phyloP scores from a whole-genome alignment of 1,139 yeast genomes.

The Yarrowia galli region DNA sequence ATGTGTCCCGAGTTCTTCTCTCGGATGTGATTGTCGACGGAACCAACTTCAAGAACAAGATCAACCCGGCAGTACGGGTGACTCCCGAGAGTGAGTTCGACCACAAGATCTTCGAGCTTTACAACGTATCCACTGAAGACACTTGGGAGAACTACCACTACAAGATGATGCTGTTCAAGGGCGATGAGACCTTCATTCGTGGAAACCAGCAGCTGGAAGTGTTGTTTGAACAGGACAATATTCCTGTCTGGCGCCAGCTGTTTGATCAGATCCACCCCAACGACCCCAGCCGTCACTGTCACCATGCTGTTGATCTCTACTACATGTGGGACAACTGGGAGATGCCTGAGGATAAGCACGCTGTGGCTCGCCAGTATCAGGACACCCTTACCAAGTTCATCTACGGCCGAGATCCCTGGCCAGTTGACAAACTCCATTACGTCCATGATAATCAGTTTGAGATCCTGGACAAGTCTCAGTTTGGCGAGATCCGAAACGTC shows the following conservation, averaged over 20 bases:
- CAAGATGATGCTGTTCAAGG: conserved; percentile 29
- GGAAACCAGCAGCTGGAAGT: conserved; percentile 6
- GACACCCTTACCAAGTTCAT: conserved; percentile 4
- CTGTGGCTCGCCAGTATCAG: conserved; percentile 4
- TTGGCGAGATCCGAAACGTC: not conserved
- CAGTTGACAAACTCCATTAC: conserved; percentile 10
- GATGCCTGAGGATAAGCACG: conserved; percentile 9
- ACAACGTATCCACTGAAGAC: conserved; percentile 17
- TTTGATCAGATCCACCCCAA: conserved; percentile 26
- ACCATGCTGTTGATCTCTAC: conserved; percentile 24
- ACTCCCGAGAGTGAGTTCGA: conserved; percentile 23
- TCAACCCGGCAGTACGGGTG: conserved; percentile 3
- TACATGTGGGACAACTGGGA: conserved; percentile 35
- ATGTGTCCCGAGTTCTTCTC: not conserved
- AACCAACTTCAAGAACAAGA: conserved; percentile 29
- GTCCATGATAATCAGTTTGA: conserved; percentile 25
- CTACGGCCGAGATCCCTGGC: conserved; percentile 14
- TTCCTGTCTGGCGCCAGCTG: conserved; percentile 15
- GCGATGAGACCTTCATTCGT: conserved; percentile 10
- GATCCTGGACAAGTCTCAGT: conserved; percentile 8
- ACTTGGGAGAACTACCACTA: conserved; percentile 25
- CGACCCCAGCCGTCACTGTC: conserved; percentile 10
- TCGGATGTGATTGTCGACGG: conserved; percentile 20
- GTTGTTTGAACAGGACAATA: not conserved
- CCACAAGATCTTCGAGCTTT: conserved; percentile 12